phyloP scores from a whole-genome alignment of 2,329 filamentous ascomycete genomes.

The Chaetomium sp. region DNA sequence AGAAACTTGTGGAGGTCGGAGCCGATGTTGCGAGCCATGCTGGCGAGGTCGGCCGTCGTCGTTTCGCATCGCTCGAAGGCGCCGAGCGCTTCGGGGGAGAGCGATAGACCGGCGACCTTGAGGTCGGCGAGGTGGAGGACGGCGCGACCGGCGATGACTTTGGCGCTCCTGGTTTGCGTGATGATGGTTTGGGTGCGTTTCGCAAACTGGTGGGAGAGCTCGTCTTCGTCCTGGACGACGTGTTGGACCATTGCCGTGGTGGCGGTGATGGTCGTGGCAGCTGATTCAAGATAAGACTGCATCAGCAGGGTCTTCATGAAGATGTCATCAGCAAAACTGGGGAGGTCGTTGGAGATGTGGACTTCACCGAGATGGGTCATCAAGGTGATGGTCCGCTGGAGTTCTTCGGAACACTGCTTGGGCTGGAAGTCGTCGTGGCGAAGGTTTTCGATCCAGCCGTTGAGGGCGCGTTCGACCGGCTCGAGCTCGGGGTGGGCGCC shows the following conservation, averaged over 20 bases:
- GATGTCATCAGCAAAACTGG: conserved; percentile 70
- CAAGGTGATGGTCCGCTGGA: conserved; percentile 77
- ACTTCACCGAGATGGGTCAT: conserved; percentile 82
- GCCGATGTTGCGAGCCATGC: conserved; percentile 61
- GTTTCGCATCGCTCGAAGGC: conserved; percentile 65
- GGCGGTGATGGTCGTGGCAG: conserved; percentile 60
- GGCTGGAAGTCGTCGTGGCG: conserved; percentile 81
- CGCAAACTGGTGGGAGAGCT: conserved; percentile 59
- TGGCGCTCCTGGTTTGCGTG: conserved; percentile 70
- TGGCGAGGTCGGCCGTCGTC: conserved; percentile 57
- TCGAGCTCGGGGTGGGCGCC: conserved; percentile 81
- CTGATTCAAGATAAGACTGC: conserved; percentile 75
- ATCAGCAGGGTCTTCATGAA: conserved; percentile 71
- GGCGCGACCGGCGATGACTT: conserved; percentile 75
- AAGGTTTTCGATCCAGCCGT: conserved; percentile 79
- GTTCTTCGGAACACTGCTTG: conserved; percentile 70
- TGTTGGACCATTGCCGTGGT: conserved; percentile 61
- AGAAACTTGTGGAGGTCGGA: conserved; percentile 59
- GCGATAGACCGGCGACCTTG: conserved; percentile 65
- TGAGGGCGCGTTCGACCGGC: conserved; percentile 82
- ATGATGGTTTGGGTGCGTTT: conserved; percentile 67
- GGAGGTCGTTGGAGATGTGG: conserved; percentile 62
- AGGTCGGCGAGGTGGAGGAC: conserved; percentile 72
- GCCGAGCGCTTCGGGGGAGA: conserved; percentile 60
- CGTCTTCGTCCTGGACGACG: conserved; percentile 60